Evolutionary conservation across 176 grass and related monocot genomes (phyloP).

Genomic region (Oropetium thomaeum): DNA sequence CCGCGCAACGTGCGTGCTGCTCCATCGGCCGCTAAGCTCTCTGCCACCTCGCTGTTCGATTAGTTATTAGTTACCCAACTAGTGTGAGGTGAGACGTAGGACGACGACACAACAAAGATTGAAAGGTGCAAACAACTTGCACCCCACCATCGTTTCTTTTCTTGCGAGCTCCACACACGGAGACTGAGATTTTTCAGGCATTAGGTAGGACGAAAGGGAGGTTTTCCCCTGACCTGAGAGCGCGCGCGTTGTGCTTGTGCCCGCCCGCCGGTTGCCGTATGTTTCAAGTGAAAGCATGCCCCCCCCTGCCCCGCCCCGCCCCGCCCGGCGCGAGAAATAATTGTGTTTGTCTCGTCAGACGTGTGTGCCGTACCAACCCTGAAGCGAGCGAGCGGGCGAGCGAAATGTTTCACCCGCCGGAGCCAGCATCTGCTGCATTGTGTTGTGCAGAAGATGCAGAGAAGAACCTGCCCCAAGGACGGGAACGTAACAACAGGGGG

Average conservation of each 20-base stretch:
- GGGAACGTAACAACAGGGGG: neutral
- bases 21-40: neutral
- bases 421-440: too few relatives aligned
- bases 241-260: too few relatives aligned
- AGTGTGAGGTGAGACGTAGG: neutral
- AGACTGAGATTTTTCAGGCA: neutral
- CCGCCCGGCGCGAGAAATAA: too few relatives aligned
- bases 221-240: too few relatives aligned
- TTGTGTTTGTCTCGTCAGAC: neutral
- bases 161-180: neutral
- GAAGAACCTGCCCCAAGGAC: neutral
- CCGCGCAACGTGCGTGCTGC: neutral
- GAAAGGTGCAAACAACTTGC: conserved; percentile 31
- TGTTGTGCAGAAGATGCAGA: neutral
- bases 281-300: conserved; percentile 48
- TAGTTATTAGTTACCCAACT: conserved; percentile 28
- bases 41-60: neutral
- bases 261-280: conserved; percentile 28
- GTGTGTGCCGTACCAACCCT: conserved; percentile 17
- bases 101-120: neutral
- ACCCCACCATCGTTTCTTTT: neutral
- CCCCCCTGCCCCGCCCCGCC: too few relatives aligned
- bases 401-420: conserved; percentile 25
- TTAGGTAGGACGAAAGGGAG: conserved; percentile 31
- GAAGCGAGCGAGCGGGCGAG: too few relatives aligned